Percentiles rank a stretch among this genome's conserved stretches.
These are phyloP conservation scores for Puccinia polysora DNA, from an alignment of 1,284 basidiomycete species.

Conservation along the genomic window DNA sequence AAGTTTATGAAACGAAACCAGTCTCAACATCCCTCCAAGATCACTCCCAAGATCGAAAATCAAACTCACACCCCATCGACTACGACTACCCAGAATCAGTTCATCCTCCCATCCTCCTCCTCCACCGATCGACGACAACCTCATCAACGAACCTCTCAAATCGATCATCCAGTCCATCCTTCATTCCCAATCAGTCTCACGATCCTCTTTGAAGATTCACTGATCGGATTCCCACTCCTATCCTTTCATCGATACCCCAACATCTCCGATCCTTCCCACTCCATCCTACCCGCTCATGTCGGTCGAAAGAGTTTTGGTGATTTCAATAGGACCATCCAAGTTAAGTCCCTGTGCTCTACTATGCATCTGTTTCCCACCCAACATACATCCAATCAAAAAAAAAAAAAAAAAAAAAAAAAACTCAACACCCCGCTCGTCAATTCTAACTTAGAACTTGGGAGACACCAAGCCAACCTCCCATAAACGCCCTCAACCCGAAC, in stretches of 20 bases:
- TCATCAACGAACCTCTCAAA: not conserved
- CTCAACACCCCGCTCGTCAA: not conserved
- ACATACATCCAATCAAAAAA: too few relatives aligned
- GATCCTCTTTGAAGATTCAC: conserved; percentile 8
- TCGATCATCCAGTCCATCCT: not conserved
- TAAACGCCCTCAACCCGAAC: not conserved
- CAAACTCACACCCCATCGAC: not conserved
- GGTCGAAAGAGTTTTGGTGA: conserved; percentile 23
- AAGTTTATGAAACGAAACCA: conserved; percentile 25
- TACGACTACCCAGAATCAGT: not conserved
- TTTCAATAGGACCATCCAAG: conserved; percentile 17
- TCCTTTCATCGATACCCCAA: not conserved
- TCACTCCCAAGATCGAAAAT: not conserved
- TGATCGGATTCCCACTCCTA: conserved; percentile 17
- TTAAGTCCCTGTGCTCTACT: not conserved
- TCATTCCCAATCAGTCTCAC: not conserved
- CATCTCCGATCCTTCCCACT: not conserved
- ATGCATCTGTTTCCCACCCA: not conserved
- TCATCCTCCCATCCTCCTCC: not conserved
- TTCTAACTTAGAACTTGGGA: too few relatives aligned
- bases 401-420: not conserved
- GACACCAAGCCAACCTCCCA: not conserved
- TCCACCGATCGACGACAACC: not conserved
- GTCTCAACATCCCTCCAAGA: not conserved
- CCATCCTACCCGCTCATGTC: conserved; percentile 2